phyloP scores from a whole-genome alignment of 345 rosid species.

The Syzygium jambos region DNA sequence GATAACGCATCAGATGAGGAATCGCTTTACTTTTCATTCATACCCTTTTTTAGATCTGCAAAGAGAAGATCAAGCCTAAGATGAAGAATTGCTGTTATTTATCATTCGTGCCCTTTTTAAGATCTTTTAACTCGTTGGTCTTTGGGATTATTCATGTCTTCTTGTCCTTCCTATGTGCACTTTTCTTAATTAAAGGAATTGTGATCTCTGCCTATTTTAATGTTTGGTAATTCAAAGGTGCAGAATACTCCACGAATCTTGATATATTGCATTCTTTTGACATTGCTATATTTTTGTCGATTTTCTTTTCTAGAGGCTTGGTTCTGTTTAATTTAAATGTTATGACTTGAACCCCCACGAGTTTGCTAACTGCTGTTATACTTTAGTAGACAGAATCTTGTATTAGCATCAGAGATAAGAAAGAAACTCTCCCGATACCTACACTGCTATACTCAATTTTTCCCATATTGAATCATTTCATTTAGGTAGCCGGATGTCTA shows the following conservation, averaged over 20 bases:
- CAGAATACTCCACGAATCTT: not conserved
- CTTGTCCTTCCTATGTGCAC: not conserved
- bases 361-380: not conserved
- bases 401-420: not conserved
- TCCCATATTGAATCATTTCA: not conserved
- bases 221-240: not conserved
- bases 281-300: not conserved
- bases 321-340: not conserved
- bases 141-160: not conserved
- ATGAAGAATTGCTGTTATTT: not conserved
- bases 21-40: not conserved
- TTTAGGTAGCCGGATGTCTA: not conserved
- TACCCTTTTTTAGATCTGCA: not conserved
- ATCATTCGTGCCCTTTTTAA: not conserved
- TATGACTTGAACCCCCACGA: not conserved
- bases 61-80: not conserved
- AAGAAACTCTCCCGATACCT: not conserved
- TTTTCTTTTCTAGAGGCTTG: not conserved
- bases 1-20: not conserved
- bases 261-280: not conserved
- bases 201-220: not conserved
- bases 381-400: not conserved
- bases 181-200: not conserved
- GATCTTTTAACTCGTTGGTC: not conserved
- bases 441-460: not conserved